Evolutionary conservation across 2,329 filamentous ascomycete species (phyloP), one percentile per base, ranked within the genome.

Genomic region (Cladosporium sp.): DNA sequence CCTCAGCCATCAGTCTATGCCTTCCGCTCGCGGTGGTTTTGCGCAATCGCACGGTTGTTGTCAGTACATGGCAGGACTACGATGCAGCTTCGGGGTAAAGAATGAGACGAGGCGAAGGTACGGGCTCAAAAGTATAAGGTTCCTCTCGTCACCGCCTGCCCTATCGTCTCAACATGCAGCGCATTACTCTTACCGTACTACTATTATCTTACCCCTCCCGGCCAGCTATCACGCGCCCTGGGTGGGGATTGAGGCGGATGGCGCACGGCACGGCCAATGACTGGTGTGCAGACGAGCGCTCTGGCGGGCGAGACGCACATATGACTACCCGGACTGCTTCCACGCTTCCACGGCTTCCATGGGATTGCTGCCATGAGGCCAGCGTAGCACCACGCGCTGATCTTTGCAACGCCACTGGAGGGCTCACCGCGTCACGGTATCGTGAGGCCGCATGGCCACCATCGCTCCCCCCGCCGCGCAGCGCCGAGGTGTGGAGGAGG

Each of bases 1-100:
- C 64, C 79, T 88, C 86, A 68, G 80, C 80, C 80, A 82, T 82
- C 63, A 65, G 65, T 52, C 53, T 55, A 14, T 55, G 62, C 53
- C n/a, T 49, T 59, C 28, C 59, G 50, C 56, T 49, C 35, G 23
- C 63, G 56, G 52, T 52, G 56, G 31, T 58, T 16, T 28, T 62
- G 64, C 64, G 57, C 58, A 50, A 55, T 66, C 64, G 57, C 64
- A 66, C 64, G 29, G 56, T 14, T 26, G 53, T 31, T 58, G 35
- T 58, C 53, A 65, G 29, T 50, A 31, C 62, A 65, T 62, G 33
- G 50, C 60, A 65, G 26, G 56, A 49, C 53, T 29, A 67, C 23
- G 65, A 63, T 61, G 66, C 64, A 65, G 62, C 65, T 58, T 67
- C 60, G 44, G 67, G 68, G 44, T 46, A 67, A 65, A 57, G 29